Evolutionary conservation across 257 asterid species (phyloP).

Genomic region (Prunella vulgaris): DNA sequence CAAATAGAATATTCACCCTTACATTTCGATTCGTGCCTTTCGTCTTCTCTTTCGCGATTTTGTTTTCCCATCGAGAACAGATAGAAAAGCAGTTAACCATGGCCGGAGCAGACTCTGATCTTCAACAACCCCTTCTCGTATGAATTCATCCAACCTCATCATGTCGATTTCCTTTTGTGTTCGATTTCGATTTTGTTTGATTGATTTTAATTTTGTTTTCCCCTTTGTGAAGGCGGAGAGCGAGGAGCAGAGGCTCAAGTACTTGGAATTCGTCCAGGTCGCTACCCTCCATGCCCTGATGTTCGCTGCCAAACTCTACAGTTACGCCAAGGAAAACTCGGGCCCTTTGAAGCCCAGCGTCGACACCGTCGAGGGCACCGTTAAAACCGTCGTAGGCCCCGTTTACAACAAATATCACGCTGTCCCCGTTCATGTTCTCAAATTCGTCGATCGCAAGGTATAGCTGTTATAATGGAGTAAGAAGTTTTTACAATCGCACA

Average conservation of each 20-base stretch:
- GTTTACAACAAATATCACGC: constrained; percentile 58
- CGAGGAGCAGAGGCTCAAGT: constrained; percentile 61
- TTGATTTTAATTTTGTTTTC: neutral
- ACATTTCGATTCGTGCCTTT: neutral
- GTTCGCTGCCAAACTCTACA: constrained; percentile 55
- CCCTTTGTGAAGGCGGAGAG: constrained; percentile 33
- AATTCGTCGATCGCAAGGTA: constrained; percentile 88
- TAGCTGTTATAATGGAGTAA: neutral
- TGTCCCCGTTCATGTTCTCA: constrained; percentile 60
- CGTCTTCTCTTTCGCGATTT: neutral
- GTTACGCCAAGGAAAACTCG: constrained; percentile 70
- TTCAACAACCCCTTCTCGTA: constrained; percentile 30
- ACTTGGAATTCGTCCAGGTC: constrained; percentile 69
- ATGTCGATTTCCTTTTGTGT: neutral
- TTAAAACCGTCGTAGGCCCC: constrained; percentile 71
- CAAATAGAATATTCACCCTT: neutral
- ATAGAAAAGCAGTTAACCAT: constrained; percentile 2
- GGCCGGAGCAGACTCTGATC: constrained; percentile 28
- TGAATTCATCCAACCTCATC: neutral
- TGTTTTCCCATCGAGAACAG: neutral
- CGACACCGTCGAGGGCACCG: constrained; percentile 78
- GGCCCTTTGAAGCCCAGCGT: constrained; percentile 90
- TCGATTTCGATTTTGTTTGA: neutral
- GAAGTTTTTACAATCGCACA: no score
- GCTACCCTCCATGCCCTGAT: constrained; percentile 51